Evolutionary conservation across 306 rosid species (phyloP).

Genomic region (Echinosophora koreensis): DNA sequence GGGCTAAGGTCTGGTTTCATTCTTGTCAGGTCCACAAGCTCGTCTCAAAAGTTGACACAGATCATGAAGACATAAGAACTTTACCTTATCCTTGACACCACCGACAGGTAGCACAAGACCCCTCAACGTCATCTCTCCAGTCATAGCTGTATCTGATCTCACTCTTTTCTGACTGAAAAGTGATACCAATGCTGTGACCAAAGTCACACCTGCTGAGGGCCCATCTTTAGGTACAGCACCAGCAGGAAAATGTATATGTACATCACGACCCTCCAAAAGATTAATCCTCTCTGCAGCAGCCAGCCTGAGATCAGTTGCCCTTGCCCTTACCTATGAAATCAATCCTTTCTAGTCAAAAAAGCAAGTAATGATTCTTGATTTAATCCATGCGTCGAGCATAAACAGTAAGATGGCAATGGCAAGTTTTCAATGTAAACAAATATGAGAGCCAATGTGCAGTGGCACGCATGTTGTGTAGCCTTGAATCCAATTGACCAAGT

Average conservation of each 20-base stretch:
- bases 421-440: slow-evolving; percentile 35
- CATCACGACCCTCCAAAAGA: slow-evolving; percentile 89
- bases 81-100: slow-evolving; percentile 98
- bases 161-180: slow-evolving; percentile 80
- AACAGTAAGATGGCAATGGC: slow-evolving; percentile 19
- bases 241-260: slow-evolving; percentile 97
- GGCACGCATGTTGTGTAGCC: slow-evolving; percentile 7
- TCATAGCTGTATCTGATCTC: slow-evolving; percentile 98
- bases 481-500: slow-evolving; percentile 32
- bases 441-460: slow-evolving; percentile 1
- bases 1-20: slow-evolving; percentile 7
- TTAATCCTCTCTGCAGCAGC: slow-evolving; percentile 68
- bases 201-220: slow-evolving; percentile 98
- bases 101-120: slow-evolving; percentile 98
- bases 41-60: slow-evolving; percentile 31
- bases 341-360: slow-evolving; percentile 42
- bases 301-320: slow-evolving; percentile 80
- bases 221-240: slow-evolving; percentile 99
- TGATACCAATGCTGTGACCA: slow-evolving; percentile 95
- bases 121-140: slow-evolving; percentile 99
- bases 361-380: slow-evolving; percentile 33
- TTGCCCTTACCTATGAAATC: slow-evolving; percentile 78
- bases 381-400: slow-evolving; percentile 33
- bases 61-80: slow-evolving; percentile 26
- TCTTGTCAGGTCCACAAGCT: neutral